A percentile compares a stretch with the other conserved stretches of the same genome.
phyloP scores from a whole-genome alignment of 495 filamentous ascomycete genomes.

The Lepraria neglecta region DNA sequence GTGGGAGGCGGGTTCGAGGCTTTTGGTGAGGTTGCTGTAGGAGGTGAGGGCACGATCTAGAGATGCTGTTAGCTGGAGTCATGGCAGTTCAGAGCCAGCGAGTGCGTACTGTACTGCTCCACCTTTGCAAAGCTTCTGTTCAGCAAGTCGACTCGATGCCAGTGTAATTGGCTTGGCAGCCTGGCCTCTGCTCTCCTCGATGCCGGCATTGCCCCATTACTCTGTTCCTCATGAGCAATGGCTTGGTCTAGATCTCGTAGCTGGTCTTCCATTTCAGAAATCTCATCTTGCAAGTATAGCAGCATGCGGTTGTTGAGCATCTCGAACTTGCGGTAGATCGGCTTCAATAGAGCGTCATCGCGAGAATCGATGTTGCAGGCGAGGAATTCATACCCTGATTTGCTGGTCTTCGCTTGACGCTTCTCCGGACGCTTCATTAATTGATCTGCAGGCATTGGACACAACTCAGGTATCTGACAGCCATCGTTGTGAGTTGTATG shows the following conservation, averaged over 20 bases:
- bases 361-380: conserved; percentile 53
- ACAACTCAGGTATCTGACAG: conserved; percentile 13
- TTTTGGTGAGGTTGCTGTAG: conserved; percentile 55
- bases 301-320: conserved; percentile 78
- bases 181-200: conserved; percentile 64
- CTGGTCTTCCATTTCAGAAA: conserved; percentile 71
- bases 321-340: conserved; percentile 82
- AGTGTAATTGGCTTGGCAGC: conserved; percentile 62
- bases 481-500: conserved; percentile 10
- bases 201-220: conserved; percentile 45
- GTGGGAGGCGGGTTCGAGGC: conserved; percentile 47
- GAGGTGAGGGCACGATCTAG: conserved; percentile 64
- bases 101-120: conserved; percentile 71
- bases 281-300: conserved; percentile 80
- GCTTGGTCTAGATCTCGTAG: conserved; percentile 61
- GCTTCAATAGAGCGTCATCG: conserved; percentile 43
- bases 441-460: conserved; percentile 10
- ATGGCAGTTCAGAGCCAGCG: not conserved
- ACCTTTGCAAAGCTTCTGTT: conserved; percentile 66
- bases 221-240: conserved; percentile 45
- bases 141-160: conserved; percentile 63
- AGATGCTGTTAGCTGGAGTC: conserved; percentile 7
- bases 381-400: conserved; percentile 60
- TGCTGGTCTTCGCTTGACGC: conserved; percentile 26
- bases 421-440: conserved; percentile 19